Base-by-base conservation (phyloP, 2,329 filamentous ascomycete species). In the Seiridium unicorne region DNA sequence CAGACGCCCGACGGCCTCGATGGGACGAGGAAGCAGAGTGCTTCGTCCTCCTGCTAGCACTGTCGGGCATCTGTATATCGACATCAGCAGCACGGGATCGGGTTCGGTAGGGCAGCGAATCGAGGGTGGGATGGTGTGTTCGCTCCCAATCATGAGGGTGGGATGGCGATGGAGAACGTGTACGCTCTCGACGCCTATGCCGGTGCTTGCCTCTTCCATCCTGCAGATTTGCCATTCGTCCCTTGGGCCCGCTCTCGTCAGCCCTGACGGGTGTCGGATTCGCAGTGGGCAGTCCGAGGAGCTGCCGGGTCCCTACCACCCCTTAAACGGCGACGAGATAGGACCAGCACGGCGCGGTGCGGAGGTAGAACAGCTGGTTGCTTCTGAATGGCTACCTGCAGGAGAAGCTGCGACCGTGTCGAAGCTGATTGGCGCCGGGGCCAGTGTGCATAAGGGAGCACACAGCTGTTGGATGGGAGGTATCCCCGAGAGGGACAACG, bases 51-150 rank as follows among this genome's bases (percentile, higher is more conserved):
- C 65, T 65, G 44, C 64, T 53, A 53, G 49, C 32, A 35, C 49
- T 68, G 66, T 68, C 68, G 64, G 66, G 63, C 65, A 68, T 70
- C 69, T 70, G 72, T 74, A 74, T 68, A 68, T 70, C 68, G 49
- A 53, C 49, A 11, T 53, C 49, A 9, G 49, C 49, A 53, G 32
- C n/a, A 66, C 66, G 66, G 55, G 63, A 62, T 69, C 64, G 67
- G 61, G 67, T 62, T 68, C 69, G 72, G 69, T 74, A 71, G 66
- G 73, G 73, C 70, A 73, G 61, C 66, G 73, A 72, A 72, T 75
- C 66, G 66, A 64, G 67, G 44, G 61, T 62, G 51, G 68, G 63
- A 59, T 66, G 62, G 59, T 63, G 68, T 56, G 58, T 65, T 46
- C 65, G 64, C 57, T 70, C 69, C 72, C 73, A 72, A 68, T 72